These are phyloP conservation scores for Schizophyllum commune DNA, from an alignment of 1,284 basidiomycete species.

Conservation along the genomic window DNA sequence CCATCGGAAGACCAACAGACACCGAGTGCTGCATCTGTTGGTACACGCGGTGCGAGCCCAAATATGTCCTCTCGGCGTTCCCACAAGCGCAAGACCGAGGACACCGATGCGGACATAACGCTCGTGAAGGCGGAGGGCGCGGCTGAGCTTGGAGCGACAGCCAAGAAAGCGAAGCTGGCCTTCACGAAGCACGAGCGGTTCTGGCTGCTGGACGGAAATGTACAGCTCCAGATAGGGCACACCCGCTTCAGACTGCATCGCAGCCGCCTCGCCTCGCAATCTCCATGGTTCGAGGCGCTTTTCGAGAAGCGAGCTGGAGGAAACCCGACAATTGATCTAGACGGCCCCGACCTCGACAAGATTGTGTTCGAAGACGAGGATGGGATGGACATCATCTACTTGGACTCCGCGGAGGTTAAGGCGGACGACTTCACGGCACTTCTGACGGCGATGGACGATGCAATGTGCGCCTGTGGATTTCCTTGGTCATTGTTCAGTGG, in stretches of 20 bases:
- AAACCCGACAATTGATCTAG: slow-evolving; percentile 3
- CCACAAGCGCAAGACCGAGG: too few relatives aligned
- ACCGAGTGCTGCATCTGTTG: too few relatives aligned
- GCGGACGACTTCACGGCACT: slow-evolving; percentile 27
- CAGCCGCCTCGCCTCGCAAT: slow-evolving; percentile 26
- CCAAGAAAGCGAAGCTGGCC: slow-evolving; percentile 3
- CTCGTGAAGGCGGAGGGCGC: too few relatives aligned
- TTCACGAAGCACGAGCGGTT: slow-evolving; percentile 15
- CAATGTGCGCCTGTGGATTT: slow-evolving; percentile 21
- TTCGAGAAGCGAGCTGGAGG: slow-evolving; percentile 14
- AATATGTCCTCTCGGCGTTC: too few relatives aligned
- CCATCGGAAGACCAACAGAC: too few relatives aligned
- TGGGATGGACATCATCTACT: slow-evolving; percentile 20
- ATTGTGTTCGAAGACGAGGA: slow-evolving; percentile 16
- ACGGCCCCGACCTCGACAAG: slow-evolving; percentile 9
- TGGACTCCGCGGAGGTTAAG: slow-evolving; percentile 14
- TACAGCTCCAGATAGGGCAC: slow-evolving; percentile 23
- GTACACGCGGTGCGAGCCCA: too few relatives aligned
- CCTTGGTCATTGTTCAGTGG: neutral
- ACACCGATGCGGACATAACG: too few relatives aligned
- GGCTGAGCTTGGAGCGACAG: neutral
- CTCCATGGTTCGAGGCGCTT: slow-evolving; percentile 24
- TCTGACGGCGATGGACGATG: slow-evolving; percentile 25
- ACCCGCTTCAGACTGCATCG: slow-evolving; percentile 28
- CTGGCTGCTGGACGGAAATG: slow-evolving; percentile 30